Conservation (phyloP, 345 rosid genomes). For the Rubroshorea leprosula region DNA sequence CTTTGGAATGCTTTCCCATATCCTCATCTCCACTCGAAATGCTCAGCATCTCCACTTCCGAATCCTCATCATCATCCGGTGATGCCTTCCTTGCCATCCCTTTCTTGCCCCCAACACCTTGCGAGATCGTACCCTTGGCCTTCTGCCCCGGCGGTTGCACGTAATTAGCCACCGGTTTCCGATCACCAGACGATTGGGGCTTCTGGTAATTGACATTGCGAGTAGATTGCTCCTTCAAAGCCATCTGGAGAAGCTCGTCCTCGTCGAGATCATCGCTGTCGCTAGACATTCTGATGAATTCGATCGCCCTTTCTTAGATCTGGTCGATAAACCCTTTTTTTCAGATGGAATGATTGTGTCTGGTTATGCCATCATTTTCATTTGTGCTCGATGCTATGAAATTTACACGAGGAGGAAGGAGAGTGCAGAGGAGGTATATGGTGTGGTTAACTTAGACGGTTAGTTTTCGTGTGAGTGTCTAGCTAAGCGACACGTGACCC, state of each 20-base stretch:
- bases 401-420: no score
- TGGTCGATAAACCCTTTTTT: neutral
- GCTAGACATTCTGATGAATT: conserved; percentile 52
- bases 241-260: conserved; percentile 97
- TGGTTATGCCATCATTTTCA: no score
- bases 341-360: no score
- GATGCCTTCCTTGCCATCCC: conserved; percentile 32
- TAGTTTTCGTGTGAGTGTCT: no score
- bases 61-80: conserved; percentile 77
- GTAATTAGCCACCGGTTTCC: conserved; percentile 70
- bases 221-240: conserved; percentile 78
- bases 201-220: conserved; percentile 68
- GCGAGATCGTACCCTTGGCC: conserved; percentile 12
- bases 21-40: conserved; percentile 98
- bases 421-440: no score
- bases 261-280: conserved; percentile 75
- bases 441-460: no score
- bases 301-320: conserved; percentile 22
- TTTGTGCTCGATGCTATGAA: no score
- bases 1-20: conserved; percentile 38
- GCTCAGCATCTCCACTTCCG: conserved; percentile 97
- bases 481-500: no score
- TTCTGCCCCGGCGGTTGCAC: conserved; percentile 62
- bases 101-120: conserved; percentile 26
- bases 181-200: conserved; percentile 35